Conservation (phyloP, 2,329 filamentous ascomycete genomes). For the Xylariaceae sp. region DNA sequence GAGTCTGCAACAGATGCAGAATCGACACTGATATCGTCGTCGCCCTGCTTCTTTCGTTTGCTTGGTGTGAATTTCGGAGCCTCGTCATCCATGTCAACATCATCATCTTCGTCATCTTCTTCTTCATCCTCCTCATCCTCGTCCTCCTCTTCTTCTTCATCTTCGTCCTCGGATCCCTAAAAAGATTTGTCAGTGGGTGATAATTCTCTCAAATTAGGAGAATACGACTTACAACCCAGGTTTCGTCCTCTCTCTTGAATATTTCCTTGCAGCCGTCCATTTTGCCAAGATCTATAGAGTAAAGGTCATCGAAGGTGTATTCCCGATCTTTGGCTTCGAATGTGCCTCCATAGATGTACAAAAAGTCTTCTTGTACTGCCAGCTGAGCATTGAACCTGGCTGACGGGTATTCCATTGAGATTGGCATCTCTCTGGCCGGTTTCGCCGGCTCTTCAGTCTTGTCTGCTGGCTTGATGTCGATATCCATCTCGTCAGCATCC, state of each 20-base stretch:
- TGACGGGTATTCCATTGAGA: constrained; percentile 82
- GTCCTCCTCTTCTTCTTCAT: constrained; percentile 36
- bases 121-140: constrained; percentile 51
- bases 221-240: constrained; percentile 67
- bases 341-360: constrained; percentile 94
- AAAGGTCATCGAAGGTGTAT: constrained; percentile 93
- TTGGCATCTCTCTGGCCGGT: constrained; percentile 57
- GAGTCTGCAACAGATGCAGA: constrained; percentile 33
- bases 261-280: constrained; percentile 91
- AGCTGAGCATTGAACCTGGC: constrained; percentile 87
- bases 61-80: constrained; percentile 47
- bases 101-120: constrained; percentile 54
- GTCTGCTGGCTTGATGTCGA: constrained; percentile 46
- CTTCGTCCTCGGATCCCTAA: constrained; percentile 50
- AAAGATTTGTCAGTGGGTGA: constrained; percentile 5
- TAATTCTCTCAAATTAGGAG: constrained; percentile 15
- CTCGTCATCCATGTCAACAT: constrained; percentile 51
- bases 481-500: constrained; percentile 40
- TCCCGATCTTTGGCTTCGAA: constrained; percentile 94
- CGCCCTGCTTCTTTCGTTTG: constrained; percentile 50
- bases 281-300: constrained; percentile 89
- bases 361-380: constrained; percentile 83
- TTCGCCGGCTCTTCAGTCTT: constrained; percentile 53
- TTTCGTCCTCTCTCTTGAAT: constrained; percentile 76
- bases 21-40: constrained; percentile 39